These are phyloP conservation scores for Populus tomentosa DNA, from an alignment of 441 rosid species.

Conservation along the genomic window DNA sequence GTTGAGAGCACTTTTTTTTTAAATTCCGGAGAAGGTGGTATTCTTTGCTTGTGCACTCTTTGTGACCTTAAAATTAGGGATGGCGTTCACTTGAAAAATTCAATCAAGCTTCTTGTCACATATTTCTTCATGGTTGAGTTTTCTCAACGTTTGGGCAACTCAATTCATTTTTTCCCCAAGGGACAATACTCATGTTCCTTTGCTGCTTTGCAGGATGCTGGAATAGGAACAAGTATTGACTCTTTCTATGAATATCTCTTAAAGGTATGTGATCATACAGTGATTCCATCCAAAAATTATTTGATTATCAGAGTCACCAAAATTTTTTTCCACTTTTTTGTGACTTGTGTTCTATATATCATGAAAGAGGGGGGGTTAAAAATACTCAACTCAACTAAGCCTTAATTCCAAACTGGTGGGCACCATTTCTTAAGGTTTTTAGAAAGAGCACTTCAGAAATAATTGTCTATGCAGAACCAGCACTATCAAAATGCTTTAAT, in stretches of 20 bases:
- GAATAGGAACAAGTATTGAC: slow-evolving; percentile 98
- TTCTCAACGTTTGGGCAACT: not conserved
- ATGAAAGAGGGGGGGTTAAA: not conserved
- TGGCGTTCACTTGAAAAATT: not conserved
- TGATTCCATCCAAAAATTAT: not conserved
- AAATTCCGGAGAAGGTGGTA: not conserved
- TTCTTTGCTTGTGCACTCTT: not conserved
- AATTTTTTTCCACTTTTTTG: not conserved
- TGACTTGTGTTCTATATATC: not conserved
- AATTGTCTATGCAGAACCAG: not conserved
- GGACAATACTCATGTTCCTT: not conserved
- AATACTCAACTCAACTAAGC: not conserved
- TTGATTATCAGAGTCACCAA: not conserved
- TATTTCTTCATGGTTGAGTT: not conserved
- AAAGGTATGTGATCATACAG: slow-evolving; percentile 45
- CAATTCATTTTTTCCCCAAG: not conserved
- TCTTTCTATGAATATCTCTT: slow-evolving; percentile 97
- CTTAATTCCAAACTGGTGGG: not conserved
- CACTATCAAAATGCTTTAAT: not conserved
- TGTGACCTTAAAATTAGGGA: not conserved
- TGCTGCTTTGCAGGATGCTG: slow-evolving; percentile 85
- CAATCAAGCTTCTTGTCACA: not conserved
- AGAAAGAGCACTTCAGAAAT: not conserved
- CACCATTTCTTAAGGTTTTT: not conserved
- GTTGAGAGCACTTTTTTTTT: not conserved